These are phyloP conservation scores for Brassica incana DNA, from an alignment of 345 rosid genomes.

Conservation along the genomic window DNA sequence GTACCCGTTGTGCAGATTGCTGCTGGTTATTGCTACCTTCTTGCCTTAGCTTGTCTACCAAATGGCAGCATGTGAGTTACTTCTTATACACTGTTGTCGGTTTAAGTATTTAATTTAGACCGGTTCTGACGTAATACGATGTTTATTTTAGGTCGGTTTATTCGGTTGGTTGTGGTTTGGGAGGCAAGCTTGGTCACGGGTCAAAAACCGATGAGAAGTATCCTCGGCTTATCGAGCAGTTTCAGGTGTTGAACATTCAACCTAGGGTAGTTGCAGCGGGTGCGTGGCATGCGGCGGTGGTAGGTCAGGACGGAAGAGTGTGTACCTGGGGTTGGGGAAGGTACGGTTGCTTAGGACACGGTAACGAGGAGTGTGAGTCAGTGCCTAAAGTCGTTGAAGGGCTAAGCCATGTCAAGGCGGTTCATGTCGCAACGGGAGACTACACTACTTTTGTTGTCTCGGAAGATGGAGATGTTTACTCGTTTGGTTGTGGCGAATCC, in stretches of 20 bases:
- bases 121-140: not conserved
- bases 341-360: conserved; percentile 96
- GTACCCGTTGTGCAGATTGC: conserved; percentile 90
- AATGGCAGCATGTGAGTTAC: conserved; percentile 93
- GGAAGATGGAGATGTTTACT: conserved; percentile 82
- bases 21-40: conserved; percentile 96
- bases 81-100: not conserved
- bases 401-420: conserved; percentile 74
- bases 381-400: conserved; percentile 89
- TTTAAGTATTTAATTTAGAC: not conserved
- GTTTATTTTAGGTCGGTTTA: conserved; percentile 76
- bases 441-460: conserved; percentile 94
- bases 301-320: conserved; percentile 90
- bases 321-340: conserved; percentile 99
- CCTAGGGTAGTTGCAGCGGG: conserved; percentile 96
- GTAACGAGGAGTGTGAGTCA: conserved; percentile 87
- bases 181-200: conserved; percentile 98
- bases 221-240: conserved; percentile 87
- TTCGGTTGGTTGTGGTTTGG: conserved; percentile 98
- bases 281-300: conserved; percentile 99
- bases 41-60: conserved; percentile 93
- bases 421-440: conserved; percentile 93
- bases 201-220: conserved; percentile 88
- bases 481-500: conserved; percentile 97
- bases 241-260: conserved; percentile 68